phyloP scores from a whole-genome alignment of 805 yeast species.

The Huiozyma naganishii region DNA sequence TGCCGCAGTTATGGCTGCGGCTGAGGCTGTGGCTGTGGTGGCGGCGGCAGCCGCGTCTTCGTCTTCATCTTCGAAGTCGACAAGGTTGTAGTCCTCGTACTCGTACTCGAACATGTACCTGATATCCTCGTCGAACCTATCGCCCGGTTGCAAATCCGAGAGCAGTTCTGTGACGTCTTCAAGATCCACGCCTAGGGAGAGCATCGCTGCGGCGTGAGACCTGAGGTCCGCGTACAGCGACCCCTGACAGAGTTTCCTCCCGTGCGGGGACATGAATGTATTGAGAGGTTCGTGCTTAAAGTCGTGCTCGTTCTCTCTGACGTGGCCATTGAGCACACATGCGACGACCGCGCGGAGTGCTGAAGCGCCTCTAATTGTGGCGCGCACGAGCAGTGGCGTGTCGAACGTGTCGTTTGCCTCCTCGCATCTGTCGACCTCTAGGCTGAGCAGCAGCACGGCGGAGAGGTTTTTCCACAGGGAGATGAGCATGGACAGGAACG shows the following conservation, averaged over 20 bases:
- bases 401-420: constrained; percentile 27
- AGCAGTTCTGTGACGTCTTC: constrained; percentile 44
- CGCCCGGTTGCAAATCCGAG: constrained; percentile 47
- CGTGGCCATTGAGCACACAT: constrained; percentile 44
- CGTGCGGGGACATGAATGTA: constrained; percentile 57
- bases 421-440: constrained; percentile 50
- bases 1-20: neutral
- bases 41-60: constrained; percentile 28
- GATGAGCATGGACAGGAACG: constrained; percentile 47
- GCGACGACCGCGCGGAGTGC: constrained; percentile 55
- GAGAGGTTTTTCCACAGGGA: constrained; percentile 61
- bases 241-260: constrained; percentile 50
- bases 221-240: constrained; percentile 48
- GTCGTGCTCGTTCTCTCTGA: constrained; percentile 39
- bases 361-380: constrained; percentile 49
- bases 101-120: constrained; percentile 51
- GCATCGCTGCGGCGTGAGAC: constrained; percentile 45
- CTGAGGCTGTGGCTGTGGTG: constrained; percentile 12
- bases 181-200: constrained; percentile 37
- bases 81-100: constrained; percentile 31
- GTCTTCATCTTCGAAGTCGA: constrained; percentile 43
- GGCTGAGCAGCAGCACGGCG: constrained; percentile 44
- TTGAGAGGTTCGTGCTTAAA: constrained; percentile 46
- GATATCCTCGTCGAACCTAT: constrained; percentile 59
- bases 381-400: constrained; percentile 38